phyloP scores from a whole-genome alignment of 1,284 basidiomycete species.

The Irpex sp. region DNA sequence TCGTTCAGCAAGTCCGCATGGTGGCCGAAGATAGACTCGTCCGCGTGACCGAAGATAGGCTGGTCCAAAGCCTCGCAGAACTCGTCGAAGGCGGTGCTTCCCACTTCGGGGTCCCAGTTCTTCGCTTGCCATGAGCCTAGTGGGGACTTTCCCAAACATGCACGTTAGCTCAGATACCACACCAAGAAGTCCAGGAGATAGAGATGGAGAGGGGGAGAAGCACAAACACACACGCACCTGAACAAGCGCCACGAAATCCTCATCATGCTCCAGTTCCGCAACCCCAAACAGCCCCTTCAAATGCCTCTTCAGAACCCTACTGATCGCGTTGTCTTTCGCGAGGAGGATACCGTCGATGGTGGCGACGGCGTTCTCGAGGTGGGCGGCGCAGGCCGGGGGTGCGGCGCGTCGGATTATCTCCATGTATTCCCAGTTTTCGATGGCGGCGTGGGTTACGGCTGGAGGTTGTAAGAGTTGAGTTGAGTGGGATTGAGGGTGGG shows the following conservation, averaged over 20 bases:
- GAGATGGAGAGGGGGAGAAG: neutral
- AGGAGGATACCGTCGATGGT: constrained; percentile 68
- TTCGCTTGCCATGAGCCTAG: constrained; percentile 57
- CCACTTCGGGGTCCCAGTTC: constrained; percentile 76
- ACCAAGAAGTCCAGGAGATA: no score
- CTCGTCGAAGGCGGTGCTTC: constrained; percentile 59
- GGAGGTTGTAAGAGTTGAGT: constrained; percentile 2
- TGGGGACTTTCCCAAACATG: constrained; percentile 23
- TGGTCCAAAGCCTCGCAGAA: constrained; percentile 68
- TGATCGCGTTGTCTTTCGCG: constrained; percentile 17
- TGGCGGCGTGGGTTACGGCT: constrained; percentile 73
- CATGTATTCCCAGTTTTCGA: constrained; percentile 83
- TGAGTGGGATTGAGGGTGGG: neutral
- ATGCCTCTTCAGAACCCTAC: constrained; percentile 37
- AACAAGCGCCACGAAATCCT: constrained; percentile 76
- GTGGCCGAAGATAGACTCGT: constrained; percentile 37
- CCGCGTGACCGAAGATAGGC: constrained; percentile 33
- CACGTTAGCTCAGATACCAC: neutral
- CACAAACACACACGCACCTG: constrained; percentile 33
- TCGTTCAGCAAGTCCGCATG: neutral
- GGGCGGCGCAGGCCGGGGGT: constrained; percentile 65
- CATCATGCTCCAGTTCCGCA: constrained; percentile 60
- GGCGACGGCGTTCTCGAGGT: constrained; percentile 63
- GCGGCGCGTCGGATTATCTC: constrained; percentile 81
- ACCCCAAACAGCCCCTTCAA: constrained; percentile 79